phyloP scores from a whole-genome alignment of 2,329 filamentous ascomycete species.

The Aureobasidium sp. region DNA sequence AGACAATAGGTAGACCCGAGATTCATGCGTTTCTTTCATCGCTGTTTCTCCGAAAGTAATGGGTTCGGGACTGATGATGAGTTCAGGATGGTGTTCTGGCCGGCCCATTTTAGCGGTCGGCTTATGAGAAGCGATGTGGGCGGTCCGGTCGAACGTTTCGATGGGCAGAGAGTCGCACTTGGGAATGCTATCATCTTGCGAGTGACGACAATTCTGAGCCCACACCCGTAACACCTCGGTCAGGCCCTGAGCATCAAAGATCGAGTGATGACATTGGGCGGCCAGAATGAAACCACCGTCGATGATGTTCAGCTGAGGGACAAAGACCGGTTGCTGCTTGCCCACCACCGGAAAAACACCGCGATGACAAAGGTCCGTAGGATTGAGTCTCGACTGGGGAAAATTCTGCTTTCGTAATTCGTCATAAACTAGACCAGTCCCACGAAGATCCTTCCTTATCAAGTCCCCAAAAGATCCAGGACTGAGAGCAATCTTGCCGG shows the following conservation, averaged over 20 bases:
- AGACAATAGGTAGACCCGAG: conserved; percentile 2
- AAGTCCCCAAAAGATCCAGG: background rate
- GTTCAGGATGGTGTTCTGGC: background rate
- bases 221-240: background rate
- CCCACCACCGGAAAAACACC: background rate
- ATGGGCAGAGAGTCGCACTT: background rate
- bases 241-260: background rate
- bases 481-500: background rate
- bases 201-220: background rate
- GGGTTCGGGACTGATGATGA: background rate
- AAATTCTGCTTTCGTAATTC: background rate
- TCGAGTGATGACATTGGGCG: background rate
- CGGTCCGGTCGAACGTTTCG: background rate
- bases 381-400: background rate
- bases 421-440: background rate
- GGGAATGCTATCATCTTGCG: background rate
- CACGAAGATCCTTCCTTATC: background rate
- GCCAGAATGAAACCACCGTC: background rate
- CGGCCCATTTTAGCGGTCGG: background rate
- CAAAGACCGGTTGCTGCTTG: background rate
- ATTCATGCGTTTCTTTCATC: background rate
- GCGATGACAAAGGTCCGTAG: background rate
- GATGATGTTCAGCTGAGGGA: conserved; percentile 1
- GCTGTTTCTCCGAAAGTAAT: background rate
- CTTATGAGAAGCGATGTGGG: background rate